Evolutionary conservation across 2,329 filamentous ascomycete genomes (phyloP), one percentile per base, ranked within the genome.

Genomic region (Myriosclerotinia scirpicola): DNA sequence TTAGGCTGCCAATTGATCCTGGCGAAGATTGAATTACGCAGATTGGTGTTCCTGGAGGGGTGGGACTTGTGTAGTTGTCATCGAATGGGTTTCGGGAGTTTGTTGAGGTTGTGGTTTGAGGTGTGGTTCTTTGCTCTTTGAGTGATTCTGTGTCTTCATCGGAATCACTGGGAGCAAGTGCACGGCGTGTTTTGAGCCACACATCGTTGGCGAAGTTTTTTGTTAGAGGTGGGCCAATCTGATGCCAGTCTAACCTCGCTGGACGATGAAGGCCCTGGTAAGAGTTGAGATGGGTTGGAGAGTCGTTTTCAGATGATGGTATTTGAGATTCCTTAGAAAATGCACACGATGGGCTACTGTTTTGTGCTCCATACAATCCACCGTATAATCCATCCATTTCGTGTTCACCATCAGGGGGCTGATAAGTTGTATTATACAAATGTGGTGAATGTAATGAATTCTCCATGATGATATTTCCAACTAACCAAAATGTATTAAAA

Each of bases 401-500:
- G 34, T 5, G 9, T n/a, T 36, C 58, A 50, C 34, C 6, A 17
- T 22, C 26, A 14, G 30, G 20, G 30, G 14, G 1, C 5, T 38
- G 30, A 22, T 17, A n/a, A 14, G 5, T 17, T 15, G 14, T 60
- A 17, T 60, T 50, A 50, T 60, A 60, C 20, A 50, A 20, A 38
- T 60, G 44, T 26, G 30, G 44, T 60, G 34, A 38, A 60, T 26
- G 46, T 60, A 50, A 48, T 60, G 58, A 60, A 38, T 50, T 60
- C n/a, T 38, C 46, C 58, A 8, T 60, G 58, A 50, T 60, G 15
- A 50, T 50, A 50, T n/a, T 60, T 50, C n/a, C n/a, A 11, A 60
- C 11, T 38, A 50, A 50, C 58, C 44, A 50, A 60, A 38, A 60
- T 34, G 4, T 38, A 38, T 12, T 26, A 50, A 8, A 8, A 50